Evolutionary conservation across 2,329 filamentous ascomycete species (phyloP).

Genomic region (Uncinocarpus reesii): DNA sequence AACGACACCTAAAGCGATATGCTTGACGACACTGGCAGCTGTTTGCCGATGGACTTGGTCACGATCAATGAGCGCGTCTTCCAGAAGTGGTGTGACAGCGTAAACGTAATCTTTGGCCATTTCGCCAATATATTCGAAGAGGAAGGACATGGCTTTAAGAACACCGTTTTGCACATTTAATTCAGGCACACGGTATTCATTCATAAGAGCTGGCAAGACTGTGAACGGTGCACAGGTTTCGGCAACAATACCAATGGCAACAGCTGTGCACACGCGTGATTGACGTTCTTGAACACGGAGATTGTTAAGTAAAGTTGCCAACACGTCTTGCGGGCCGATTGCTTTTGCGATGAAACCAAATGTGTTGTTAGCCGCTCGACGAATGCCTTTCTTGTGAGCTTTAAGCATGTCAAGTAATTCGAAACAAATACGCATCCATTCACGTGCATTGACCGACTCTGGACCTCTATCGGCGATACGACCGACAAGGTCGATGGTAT

Average conservation of each 20-base stretch:
- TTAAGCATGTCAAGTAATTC: constrained; percentile 98
- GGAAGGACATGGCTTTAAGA: constrained; percentile 88
- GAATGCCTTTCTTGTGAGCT: constrained; percentile 98
- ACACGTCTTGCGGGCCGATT: constrained; percentile 92
- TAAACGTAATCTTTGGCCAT: constrained; percentile 99
- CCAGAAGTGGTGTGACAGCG: constrained; percentile 85
- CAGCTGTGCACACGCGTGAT: constrained; percentile 94
- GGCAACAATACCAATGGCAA: constrained; percentile 95
- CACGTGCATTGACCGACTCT: constrained; percentile 89
- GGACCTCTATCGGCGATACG: constrained; percentile 95
- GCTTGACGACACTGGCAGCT: constrained; percentile 91
- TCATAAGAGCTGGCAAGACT: constrained; percentile 96
- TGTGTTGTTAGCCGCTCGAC: constrained; percentile 96
- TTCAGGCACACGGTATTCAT: constrained; percentile 96
- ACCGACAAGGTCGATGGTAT: constrained; percentile 94
- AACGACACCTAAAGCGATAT: constrained; percentile 94
- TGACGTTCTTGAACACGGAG: constrained; percentile 94
- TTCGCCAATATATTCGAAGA: constrained; percentile 98
- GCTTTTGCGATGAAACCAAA: constrained; percentile 99
- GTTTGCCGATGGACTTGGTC: constrained; percentile 98
- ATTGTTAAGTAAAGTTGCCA: constrained; percentile 93
- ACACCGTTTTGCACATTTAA: constrained; percentile 98
- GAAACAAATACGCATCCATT: constrained; percentile 99
- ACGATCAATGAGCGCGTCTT: constrained; percentile 93
- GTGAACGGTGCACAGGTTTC: constrained; percentile 98